Percentiles rank a stretch among this genome's conserved stretches.
Conservation (phyloP, 1,139 yeast species). For the Lodderomyces elongisporus region DNA sequence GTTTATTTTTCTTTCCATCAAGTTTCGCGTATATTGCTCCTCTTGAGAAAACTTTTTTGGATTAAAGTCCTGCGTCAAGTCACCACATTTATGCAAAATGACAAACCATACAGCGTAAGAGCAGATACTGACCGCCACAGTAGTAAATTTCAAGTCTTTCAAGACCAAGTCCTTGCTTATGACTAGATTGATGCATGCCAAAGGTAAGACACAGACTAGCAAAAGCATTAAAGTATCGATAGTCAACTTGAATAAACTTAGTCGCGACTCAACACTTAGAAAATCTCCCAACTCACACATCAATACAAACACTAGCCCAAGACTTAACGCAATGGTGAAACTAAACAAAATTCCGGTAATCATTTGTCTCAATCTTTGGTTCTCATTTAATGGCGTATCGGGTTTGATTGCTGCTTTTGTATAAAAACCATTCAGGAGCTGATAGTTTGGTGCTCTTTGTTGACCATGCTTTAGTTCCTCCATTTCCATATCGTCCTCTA, state of each 20-base stretch:
- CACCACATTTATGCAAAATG: slow-evolving; percentile 34
- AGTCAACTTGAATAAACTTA: slow-evolving; percentile 26
- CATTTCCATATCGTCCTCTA: slow-evolving; percentile 14
- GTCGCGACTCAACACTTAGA: slow-evolving; percentile 19
- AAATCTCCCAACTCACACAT: slow-evolving; percentile 34
- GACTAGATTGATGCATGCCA: slow-evolving; percentile 26
- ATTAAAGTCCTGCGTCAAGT: slow-evolving; percentile 26
- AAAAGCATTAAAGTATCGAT: slow-evolving; percentile 30
- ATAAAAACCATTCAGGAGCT: too few relatives aligned
- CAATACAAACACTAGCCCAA: slow-evolving; percentile 31
- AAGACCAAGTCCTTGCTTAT: slow-evolving; percentile 27
- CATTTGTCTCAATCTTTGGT: slow-evolving; percentile 7
- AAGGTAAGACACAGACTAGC: slow-evolving; percentile 31
- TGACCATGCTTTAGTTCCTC: slow-evolving; percentile 1
- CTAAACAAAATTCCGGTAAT: slow-evolving; percentile 28
- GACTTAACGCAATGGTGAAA: slow-evolving; percentile 26
- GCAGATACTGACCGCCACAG: slow-evolving; percentile 11
- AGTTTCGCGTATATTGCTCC: slow-evolving; percentile 9
- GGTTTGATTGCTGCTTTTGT: too few relatives aligned
- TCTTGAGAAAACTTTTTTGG: slow-evolving; percentile 13
- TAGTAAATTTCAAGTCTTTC: slow-evolving; percentile 6
- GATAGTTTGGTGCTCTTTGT: not conserved
- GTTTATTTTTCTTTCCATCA: slow-evolving; percentile 43
- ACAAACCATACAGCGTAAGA: slow-evolving; percentile 27
- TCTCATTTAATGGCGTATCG: too few relatives aligned